phyloP scores from a whole-genome alignment of 2,329 filamentous ascomycete species.

The Fusarium mangiferae region DNA sequence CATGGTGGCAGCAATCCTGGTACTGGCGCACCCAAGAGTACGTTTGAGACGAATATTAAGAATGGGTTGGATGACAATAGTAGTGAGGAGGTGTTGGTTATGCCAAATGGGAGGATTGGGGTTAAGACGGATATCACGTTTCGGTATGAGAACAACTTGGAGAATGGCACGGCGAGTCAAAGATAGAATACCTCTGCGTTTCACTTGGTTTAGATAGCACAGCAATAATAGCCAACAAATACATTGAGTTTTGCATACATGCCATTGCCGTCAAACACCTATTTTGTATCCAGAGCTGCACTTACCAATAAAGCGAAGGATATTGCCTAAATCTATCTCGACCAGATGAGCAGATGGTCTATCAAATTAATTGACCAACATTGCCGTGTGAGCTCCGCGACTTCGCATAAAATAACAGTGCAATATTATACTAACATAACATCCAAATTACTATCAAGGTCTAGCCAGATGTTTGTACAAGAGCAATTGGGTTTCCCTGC shows the following conservation, averaged over 20 bases:
- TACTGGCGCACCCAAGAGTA: background rate
- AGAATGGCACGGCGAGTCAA: background rate
- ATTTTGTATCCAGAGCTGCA: too few relatives aligned
- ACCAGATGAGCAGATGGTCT: too few relatives aligned
- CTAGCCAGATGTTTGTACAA: fast-evolving
- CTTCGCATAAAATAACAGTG: too few relatives aligned
- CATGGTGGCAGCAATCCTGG: background rate
- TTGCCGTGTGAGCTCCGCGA: too few relatives aligned
- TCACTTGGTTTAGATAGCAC: fast-evolving
- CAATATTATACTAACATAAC: too few relatives aligned
- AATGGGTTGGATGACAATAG: slow-evolving; percentile 16
- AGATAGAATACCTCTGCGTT: fast-evolving
- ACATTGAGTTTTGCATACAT: fast-evolving
- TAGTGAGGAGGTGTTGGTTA: slow-evolving; percentile 21
- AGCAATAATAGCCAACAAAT: fast-evolving
- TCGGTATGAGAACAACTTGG: slow-evolving; percentile 1
- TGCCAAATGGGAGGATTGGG: slow-evolving; percentile 15
- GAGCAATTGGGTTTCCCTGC: fast-evolving
- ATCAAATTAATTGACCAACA: too few relatives aligned
- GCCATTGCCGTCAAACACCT: too few relatives aligned
- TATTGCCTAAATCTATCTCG: background rate
- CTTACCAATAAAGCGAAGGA: background rate
- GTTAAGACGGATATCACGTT: slow-evolving; percentile 27
- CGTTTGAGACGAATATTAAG: slow-evolving; percentile 18
- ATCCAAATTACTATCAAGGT: fast-evolving